phyloP scores from a whole-genome alignment of 768 basidiomycete species.

The Tephrocybe rancida region DNA sequence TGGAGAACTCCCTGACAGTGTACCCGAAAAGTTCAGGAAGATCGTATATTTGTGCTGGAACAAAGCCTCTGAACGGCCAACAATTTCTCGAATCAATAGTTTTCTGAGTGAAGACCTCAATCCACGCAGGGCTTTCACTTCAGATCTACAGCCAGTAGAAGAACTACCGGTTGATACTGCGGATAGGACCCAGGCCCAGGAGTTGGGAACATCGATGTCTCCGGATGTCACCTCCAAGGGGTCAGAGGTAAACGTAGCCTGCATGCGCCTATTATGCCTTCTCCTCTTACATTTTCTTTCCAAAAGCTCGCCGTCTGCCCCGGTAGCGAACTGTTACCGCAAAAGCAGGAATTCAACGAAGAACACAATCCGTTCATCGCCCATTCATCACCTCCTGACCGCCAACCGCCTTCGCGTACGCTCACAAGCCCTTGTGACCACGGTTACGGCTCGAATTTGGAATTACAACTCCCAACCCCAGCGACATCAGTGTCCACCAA shows the following conservation, averaged over 20 bases:
- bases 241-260: no score
- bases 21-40: not conserved
- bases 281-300: no score
- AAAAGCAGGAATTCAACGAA: no score
- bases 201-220: no score
- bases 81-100: not conserved
- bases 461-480: not conserved
- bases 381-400: not conserved
- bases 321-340: no score
- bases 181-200: no score
- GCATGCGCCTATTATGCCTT: no score
- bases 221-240: no score
- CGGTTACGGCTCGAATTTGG: not conserved
- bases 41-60: conserved; percentile 9
- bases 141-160: not conserved
- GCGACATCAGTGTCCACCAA: not conserved
- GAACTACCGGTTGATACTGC: not conserved
- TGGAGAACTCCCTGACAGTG: not conserved
- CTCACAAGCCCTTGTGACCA: no score
- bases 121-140: not conserved
- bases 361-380: no score
- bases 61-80: conserved; percentile 4
- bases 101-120: not conserved
- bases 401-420: not conserved
- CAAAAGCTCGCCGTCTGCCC: no score